Conservation (phyloP, 208 protist genomes). For the Leishmania mexicana region DNA sequence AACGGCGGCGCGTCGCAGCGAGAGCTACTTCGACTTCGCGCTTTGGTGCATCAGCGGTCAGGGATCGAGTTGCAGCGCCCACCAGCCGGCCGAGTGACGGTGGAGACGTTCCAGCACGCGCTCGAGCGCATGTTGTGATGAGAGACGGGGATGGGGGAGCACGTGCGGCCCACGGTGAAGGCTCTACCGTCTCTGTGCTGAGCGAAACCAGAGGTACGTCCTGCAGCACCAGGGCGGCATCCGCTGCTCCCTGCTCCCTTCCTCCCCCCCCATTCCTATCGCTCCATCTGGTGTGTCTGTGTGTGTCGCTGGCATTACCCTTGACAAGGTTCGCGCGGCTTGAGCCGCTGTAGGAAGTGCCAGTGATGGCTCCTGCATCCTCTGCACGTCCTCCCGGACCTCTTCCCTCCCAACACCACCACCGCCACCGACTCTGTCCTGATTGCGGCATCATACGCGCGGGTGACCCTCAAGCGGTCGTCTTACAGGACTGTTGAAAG, state of each 20-base stretch:
- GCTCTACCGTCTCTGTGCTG: not conserved
- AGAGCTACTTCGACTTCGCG: conserved; percentile 15
- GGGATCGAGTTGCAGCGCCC: conserved; percentile 19
- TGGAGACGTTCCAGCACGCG: conserved; percentile 38
- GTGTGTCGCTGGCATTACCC: not conserved
- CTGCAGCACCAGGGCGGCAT: not conserved
- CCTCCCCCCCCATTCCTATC: not conserved
- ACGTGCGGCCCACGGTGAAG: not conserved
- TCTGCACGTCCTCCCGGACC: not conserved
- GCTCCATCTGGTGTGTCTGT: not conserved
- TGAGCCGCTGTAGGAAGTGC: not conserved
- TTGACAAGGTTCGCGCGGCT: not conserved
- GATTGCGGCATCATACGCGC: too few species aligned
- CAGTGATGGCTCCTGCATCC: not conserved
- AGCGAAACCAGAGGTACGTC: not conserved
- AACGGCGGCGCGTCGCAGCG: not conserved
- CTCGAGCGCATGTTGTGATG: conserved; percentile 31
- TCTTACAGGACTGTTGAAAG: not conserved
- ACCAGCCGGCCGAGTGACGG: conserved; percentile 8
- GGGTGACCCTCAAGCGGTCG: not conserved
- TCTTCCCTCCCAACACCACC: not conserved
- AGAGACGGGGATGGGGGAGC: not conserved
- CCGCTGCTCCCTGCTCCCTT: not conserved
- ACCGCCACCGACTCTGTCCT: not conserved
- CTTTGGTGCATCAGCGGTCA: conserved; percentile 18